Evolutionary conservation across 1,284 basidiomycete species (phyloP).

Genomic region (Neonothopanus nambi): DNA sequence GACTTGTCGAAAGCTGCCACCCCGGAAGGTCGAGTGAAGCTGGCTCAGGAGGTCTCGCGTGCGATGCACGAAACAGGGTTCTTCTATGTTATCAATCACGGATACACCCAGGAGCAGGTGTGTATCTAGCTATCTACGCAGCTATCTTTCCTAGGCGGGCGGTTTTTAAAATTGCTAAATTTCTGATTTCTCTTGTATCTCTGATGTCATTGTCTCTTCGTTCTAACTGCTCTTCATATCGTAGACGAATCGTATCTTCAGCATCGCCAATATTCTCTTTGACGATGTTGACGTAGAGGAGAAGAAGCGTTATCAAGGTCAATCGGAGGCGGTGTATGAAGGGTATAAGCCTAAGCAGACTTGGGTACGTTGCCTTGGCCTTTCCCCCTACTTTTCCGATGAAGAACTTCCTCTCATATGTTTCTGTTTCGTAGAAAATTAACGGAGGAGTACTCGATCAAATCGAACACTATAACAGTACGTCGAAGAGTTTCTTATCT

Average conservation of each 20-base stretch:
- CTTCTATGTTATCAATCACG: conserved; percentile 64
- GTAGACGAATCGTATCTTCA: conserved; percentile 15
- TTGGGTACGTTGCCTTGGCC: conserved; percentile 13
- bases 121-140: too few relatives aligned
- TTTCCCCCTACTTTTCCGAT: not conserved
- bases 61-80: conserved; percentile 64
- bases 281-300: conserved; percentile 11
- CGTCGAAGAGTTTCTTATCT: not conserved
- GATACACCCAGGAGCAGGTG: conserved; percentile 47
- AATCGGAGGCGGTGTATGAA: conserved; percentile 14
- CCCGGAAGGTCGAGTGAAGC: conserved; percentile 43
- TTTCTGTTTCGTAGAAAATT: conserved; percentile 9
- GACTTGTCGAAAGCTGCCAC: conserved; percentile 56
- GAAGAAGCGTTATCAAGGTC: conserved; percentile 15
- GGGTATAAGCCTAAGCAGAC: conserved; percentile 16
- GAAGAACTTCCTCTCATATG: not conserved
- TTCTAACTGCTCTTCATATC: too few relatives aligned
- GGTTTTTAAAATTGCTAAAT: too few relatives aligned
- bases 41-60: conserved; percentile 50
- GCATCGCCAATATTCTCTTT: conserved; percentile 12
- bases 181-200: too few relatives aligned
- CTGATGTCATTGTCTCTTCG: too few relatives aligned
- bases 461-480: conserved; percentile 17
- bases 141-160: too few relatives aligned
- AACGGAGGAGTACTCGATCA: conserved; percentile 14